Conservation (phyloP, 495 filamentous ascomycete species). For the Delitschia confertaspora region DNA sequence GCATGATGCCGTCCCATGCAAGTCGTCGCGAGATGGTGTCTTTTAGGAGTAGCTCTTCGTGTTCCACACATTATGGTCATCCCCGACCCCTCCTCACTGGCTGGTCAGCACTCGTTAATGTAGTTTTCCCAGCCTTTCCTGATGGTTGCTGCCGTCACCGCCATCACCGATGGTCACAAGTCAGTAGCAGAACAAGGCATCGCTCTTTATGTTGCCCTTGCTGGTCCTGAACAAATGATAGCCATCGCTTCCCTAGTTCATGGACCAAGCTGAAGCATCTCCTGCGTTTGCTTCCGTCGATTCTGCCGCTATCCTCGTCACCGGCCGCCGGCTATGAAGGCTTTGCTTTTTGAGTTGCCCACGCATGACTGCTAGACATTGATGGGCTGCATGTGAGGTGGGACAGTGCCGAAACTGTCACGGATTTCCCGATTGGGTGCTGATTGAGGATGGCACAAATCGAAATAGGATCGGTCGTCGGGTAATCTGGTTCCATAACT, state of each 20-base stretch:
- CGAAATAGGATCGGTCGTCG: not conserved
- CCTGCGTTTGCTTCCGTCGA: not conserved
- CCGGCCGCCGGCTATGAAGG: not conserved
- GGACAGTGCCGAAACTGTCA: slow-evolving; percentile 7
- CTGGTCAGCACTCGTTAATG: not conserved
- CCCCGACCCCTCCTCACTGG: not conserved
- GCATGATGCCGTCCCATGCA: not conserved
- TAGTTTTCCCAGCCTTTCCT: slow-evolving; percentile 4
- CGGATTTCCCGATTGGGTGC: slow-evolving; percentile 18
- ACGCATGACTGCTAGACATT: slow-evolving; percentile 19
- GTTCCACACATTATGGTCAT: not conserved
- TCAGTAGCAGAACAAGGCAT: not conserved
- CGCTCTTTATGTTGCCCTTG: not conserved
- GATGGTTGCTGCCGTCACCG: too few species aligned
- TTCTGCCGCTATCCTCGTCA: not conserved
- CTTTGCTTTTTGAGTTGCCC: slow-evolving; percentile 7
- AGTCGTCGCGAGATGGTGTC: too few species aligned
- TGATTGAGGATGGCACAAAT: slow-evolving; percentile 8
- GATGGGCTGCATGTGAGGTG: slow-evolving; percentile 17
- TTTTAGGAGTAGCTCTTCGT: too few species aligned
- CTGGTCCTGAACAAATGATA: not conserved
- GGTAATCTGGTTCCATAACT: slow-evolving; percentile 7
- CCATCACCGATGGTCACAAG: slow-evolving; percentile 2
- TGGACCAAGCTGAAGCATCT: not conserved
- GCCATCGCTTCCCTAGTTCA: slow-evolving; percentile 1